Conservation (phyloP, 305 asterid species). For the Withania somnifera region DNA sequence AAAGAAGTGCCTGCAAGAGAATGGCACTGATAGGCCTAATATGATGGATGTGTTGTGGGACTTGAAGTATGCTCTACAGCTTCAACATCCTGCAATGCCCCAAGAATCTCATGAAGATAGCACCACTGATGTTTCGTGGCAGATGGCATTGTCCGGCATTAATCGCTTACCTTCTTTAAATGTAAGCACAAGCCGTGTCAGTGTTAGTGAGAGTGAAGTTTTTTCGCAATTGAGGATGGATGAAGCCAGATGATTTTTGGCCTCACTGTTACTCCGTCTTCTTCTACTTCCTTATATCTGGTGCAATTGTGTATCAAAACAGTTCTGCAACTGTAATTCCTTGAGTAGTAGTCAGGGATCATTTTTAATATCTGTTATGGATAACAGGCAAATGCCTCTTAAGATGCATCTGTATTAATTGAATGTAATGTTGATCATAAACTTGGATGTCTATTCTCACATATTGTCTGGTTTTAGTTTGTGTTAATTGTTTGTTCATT, state of each 20-base stretch:
- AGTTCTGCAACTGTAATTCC: neutral
- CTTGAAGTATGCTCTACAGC: slow-evolving; percentile 30
- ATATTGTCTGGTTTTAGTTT: too few relatives aligned
- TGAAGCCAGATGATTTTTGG: slow-evolving; percentile 24
- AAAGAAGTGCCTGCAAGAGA: slow-evolving; percentile 35
- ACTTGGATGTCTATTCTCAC: too few relatives aligned
- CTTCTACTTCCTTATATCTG: neutral
- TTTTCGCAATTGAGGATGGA: slow-evolving; percentile 27
- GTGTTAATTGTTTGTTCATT: too few relatives aligned
- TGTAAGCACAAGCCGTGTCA: slow-evolving; percentile 4
- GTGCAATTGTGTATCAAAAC: neutral
- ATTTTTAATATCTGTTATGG: neutral
- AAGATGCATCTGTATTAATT: neutral
- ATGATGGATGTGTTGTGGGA: slow-evolving; percentile 54
- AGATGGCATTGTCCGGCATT: slow-evolving; percentile 17
- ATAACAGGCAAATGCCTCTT: neutral
- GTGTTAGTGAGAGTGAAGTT: slow-evolving; percentile 11
- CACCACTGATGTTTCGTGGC: slow-evolving; percentile 24
- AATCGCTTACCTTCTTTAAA: slow-evolving; percentile 24
- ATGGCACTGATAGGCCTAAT: slow-evolving; percentile 34
- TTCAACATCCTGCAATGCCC: slow-evolving; percentile 15
- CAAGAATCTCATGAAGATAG: slow-evolving; percentile 26
- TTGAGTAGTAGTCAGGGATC: neutral
- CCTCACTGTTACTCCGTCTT: neutral
- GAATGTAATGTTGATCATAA: neutral